phyloP scores from a whole-genome alignment of 106 monocot species.

The Allium sativum region DNA sequence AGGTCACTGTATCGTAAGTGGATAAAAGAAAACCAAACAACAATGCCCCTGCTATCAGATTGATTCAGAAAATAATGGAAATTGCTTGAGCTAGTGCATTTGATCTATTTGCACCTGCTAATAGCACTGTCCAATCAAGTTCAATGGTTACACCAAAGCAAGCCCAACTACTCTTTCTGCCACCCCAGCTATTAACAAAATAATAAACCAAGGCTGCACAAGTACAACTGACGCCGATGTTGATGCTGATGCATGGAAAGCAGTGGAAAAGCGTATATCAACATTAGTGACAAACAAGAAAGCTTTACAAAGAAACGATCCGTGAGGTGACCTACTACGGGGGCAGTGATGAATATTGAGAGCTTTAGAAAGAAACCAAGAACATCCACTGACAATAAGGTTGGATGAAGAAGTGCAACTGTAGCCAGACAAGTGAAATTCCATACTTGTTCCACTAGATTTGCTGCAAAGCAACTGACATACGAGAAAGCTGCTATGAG shows the following conservation, averaged over 20 bases:
- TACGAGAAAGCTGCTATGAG: constrained; percentile 53
- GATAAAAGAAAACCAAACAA: constrained; percentile 76
- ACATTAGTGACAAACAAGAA: constrained; percentile 57
- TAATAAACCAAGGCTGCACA: constrained; percentile 85
- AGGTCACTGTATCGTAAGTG: constrained; percentile 61
- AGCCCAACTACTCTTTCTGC: constrained; percentile 72
- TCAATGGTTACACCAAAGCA: constrained; percentile 77
- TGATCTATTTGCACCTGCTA: constrained; percentile 76
- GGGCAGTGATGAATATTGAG: constrained; percentile 66
- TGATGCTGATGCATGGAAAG: constrained; percentile 3
- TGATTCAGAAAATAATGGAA: constrained; percentile 72
- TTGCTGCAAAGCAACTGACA: constrained; percentile 74
- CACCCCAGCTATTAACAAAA: constrained; percentile 51
- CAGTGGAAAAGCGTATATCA: constrained; percentile 55
- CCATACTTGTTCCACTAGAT: constrained; percentile 87
- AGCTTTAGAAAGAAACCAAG: constrained; percentile 93
- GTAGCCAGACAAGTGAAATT: constrained; percentile 91
- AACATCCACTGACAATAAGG: constrained; percentile 83
- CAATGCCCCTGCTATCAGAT: constrained; percentile 88
- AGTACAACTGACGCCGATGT: constrained; percentile 43
- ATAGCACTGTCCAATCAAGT: constrained; percentile 89
- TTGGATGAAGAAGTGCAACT: constrained; percentile 84
- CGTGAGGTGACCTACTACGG: constrained; percentile 75
- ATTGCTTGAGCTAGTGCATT: constrained; percentile 84
- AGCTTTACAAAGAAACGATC: constrained; percentile 82